Evolutionary conservation across 306 rosid species (phyloP), one percentile per base, ranked within the genome.

Genomic region (Abrus precatorius): DNA sequence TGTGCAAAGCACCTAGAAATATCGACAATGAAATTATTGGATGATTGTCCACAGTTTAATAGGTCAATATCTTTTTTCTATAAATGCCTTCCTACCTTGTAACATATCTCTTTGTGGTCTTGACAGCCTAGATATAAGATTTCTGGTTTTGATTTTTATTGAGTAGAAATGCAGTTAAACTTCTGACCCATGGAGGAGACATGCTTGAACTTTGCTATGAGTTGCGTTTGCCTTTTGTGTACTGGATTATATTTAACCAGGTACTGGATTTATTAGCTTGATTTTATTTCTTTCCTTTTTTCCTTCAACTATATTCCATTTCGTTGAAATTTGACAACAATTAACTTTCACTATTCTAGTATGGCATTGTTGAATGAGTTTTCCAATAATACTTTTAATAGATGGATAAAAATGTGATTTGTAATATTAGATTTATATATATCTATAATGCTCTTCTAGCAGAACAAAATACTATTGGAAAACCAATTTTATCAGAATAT

Each of bases 181-280:
- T 93, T 71, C 87, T 95, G 84, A 95, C 92, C 78, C 88, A 89
- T 70, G 99, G 99, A 84, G 99, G 99, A 63, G 97, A 93, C 80
- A 89, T 93, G 93, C 93, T 95, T 82, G 97, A 95, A 89, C 97
- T 95, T 74, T 87, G 95, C 85, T 89, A 89, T 9, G 97, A 95
- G 84, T 84, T 95, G 77, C 99, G 99, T 54, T 78, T 89, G 66
- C 97, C 97, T 77, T 95, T 95, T 87, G 87, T 88, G 74, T 84
- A 86, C 80, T 95, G 98, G 98, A 83, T 90, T 47, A 74, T 93
- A 69, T 88, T 88, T 41, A 88, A 77, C 47, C 99, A 93, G 99
- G 99, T 95, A 88, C 60, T 36, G 63, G 66, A 61, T 59, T 14
- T 66, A 9, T 69, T 71, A 64, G 53, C 64, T 56, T 77, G 14